Base-by-base conservation (phyloP, 2,329 filamentous ascomycete species). In the Ustilaginoidea virens region DNA sequence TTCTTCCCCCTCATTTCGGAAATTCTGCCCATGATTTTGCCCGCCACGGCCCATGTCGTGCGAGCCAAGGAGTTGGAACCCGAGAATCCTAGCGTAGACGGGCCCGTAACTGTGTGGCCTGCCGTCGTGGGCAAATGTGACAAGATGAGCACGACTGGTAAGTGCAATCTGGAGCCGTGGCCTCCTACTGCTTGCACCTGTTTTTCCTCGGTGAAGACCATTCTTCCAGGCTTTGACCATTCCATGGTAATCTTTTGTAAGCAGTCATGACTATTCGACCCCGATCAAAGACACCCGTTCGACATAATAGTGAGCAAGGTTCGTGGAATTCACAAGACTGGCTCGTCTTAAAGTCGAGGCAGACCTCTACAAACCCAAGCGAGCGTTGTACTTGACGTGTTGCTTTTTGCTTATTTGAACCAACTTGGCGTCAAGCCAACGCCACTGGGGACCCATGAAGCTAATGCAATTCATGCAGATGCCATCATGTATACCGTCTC, bases 301-400 rank as follows among this genome's bases (percentile, higher is more conserved):
- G 77, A 37, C 77, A 82, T 41, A 74, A 81, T 41, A 75, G 74
- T 31, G 65, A 73, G 43, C 72, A 80, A 60, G 69, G 69, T 72
- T 44, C 41, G 57, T 39, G 11, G n/a, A n/a, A n/a, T n/a, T n/a
- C n/a, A n/a, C n/a, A n/a, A n/a, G n/a, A n/a, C n/a, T n/a, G n/a
- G n/a, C n/a, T n/a, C n/a, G n/a, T n/a, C n/a, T n/a, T n/a, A n/a
- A n/a, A n/a, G n/a, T n/a, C n/a, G n/a, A n/a, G n/a, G n/a, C n/a
- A n/a, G n/a, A n/a, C n/a, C n/a, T n/a, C n/a, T n/a, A n/a, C n/a
- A n/a, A n/a, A n/a, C n/a, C n/a, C n/a, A n/a, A n/a, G n/a, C n/a
- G n/a, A n/a, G n/a, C n/a, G n/a, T n/a, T n/a, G n/a, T n/a, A n/a
- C n/a, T n/a, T n/a, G n/a, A n/a, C n/a, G n/a, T n/a, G n/a, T n/a